Evolutionary conservation across 441 rosid genomes (phyloP).

Genomic region (Adansonia madagascariensis): DNA sequence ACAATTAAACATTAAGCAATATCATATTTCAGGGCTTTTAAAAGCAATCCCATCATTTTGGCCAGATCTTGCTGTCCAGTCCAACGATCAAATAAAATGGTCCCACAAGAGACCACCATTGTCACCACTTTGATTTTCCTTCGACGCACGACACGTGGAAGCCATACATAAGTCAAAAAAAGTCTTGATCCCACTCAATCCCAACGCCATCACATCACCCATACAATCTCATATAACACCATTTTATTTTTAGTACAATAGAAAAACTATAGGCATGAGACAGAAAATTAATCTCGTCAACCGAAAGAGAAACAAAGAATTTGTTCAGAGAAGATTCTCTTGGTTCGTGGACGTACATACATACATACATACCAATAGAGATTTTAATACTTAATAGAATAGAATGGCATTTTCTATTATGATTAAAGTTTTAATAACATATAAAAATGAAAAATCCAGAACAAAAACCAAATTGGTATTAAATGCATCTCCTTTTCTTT

Average conservation of each 20-base stretch:
- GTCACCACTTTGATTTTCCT: slow-evolving; percentile 29
- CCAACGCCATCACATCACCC: not conserved
- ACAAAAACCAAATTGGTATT: too few relatives aligned
- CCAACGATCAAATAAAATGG: slow-evolving; percentile 34
- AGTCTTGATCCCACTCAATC: slow-evolving; percentile 19
- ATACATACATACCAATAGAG: not conserved
- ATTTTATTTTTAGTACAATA: not conserved
- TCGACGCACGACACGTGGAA: slow-evolving; percentile 37
- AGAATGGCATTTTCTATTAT: not conserved
- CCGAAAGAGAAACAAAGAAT: too few relatives aligned
- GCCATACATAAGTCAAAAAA: slow-evolving; percentile 17
- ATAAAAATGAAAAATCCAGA: too few relatives aligned
- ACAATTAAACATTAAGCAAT: slow-evolving; percentile 13
- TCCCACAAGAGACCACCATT: slow-evolving; percentile 33
- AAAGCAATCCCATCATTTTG: slow-evolving; percentile 36
- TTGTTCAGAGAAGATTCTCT: too few relatives aligned
- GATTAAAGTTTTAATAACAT: too few relatives aligned
- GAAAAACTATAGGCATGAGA: too few relatives aligned
- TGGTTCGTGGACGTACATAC: too few relatives aligned
- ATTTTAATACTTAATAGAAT: not conserved
- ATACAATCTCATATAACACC: not conserved
- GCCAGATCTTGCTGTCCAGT: slow-evolving; percentile 41
- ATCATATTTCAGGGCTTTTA: slow-evolving; percentile 12
- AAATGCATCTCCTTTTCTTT: too few relatives aligned
- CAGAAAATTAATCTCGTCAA: too few relatives aligned